Evolutionary conservation across 441 rosid genomes (phyloP).

Genomic region (Breynia disticha): DNA sequence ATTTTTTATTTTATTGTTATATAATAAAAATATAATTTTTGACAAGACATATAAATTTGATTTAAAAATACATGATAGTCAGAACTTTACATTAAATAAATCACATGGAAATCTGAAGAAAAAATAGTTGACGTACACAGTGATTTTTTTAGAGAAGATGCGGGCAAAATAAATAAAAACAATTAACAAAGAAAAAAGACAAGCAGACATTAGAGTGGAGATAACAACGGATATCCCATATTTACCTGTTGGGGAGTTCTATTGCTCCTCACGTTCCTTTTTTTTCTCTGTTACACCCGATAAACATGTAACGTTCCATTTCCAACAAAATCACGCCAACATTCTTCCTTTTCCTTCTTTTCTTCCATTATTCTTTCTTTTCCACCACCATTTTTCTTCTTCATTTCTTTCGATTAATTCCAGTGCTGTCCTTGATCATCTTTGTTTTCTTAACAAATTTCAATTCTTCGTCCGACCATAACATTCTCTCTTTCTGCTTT

Average conservation of each 20-base stretch:
- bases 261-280: too few relatives aligned
- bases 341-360: conserved; percentile 14
- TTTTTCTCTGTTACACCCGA: too few relatives aligned
- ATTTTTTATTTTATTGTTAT: too few relatives aligned
- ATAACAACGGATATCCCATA: conserved; percentile 17
- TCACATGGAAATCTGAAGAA: too few relatives aligned
- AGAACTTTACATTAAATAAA: too few relatives aligned
- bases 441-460: not conserved
- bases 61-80: too few relatives aligned
- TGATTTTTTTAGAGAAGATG: too few relatives aligned
- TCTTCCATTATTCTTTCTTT: not conserved
- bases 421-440: not conserved
- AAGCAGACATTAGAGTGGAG: not conserved
- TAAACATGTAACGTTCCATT: too few relatives aligned
- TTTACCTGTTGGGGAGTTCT: conserved; percentile 13
- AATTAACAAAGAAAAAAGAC: not conserved
- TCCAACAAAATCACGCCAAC: conserved; percentile 10
- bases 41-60: too few relatives aligned
- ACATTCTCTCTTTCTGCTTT: not conserved
- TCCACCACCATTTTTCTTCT: not conserved
- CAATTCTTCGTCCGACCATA: not conserved
- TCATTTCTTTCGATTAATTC: too few relatives aligned
- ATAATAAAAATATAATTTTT: too few relatives aligned
- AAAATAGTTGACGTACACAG: too few relatives aligned
- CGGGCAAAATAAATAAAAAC: conserved; percentile 3